Base-by-base conservation (phyloP, 2,329 filamentous ascomycete genomes). In the Aspergillus bombycis region DNA sequence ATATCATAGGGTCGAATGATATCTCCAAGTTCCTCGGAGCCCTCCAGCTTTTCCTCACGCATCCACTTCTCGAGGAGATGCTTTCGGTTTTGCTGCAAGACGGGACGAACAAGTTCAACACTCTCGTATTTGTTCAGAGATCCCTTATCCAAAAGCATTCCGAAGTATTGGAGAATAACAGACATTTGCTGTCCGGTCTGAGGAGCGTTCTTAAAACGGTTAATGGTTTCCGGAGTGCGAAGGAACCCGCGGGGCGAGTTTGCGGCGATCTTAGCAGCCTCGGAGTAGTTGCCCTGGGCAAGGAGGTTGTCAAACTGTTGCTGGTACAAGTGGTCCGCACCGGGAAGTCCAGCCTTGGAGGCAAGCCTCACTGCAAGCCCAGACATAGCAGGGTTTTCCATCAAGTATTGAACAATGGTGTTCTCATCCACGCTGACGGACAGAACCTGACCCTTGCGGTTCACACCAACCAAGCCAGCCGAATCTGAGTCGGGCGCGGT, bases 1-100 rank as follows among this genome's bases (percentile, higher is more conserved):
- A 96, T 84, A 75, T 99, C 95, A 72, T 97, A 93, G 23, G 91
- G 86, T 55, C 95, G 91, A 57, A 98, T 91, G 72, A 97, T 88
- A 77, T 99, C 96, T 82, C 95, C 95, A 57, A 99, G 88, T 79
- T 97, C 92, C 82, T 99, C 95, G 0, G 95, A 98, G 81, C 91
- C 94, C 77, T 96, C 92, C 50, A 99, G 86, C 84, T 99, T 99
- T 80, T 93, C 91, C 81, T 98, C 95, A 75, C 91, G 91, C 78
- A 98, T 87, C 96, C 96, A 99, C 81, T 99, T 99, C 81, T 98
- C 95, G 32, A 99, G 86, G 30, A 99, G 83, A 75, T 98, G 93
- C 82, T 97, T 98, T 68, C 95, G 89, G 78, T 94, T 95, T 80
- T 99, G 95, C 62, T 91, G 89, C 62, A 99, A 86, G 23, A 99